Percentiles rank a stretch among this genome's conserved stretches.
Conservation (phyloP, 208 protist species). For the Leishmania amazonensis region DNA sequence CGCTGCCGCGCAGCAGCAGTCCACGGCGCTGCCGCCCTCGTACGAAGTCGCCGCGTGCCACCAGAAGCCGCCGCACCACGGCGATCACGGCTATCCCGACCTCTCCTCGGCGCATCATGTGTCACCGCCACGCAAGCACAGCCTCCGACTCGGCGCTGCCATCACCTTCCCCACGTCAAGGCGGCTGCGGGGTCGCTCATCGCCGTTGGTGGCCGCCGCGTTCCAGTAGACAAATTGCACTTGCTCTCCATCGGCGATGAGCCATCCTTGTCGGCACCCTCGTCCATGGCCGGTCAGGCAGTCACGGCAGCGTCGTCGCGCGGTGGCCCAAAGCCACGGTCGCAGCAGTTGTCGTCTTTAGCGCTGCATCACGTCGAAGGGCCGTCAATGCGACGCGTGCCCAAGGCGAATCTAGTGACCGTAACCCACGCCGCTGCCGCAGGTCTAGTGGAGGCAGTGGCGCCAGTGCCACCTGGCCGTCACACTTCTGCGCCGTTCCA, state of each 20-base stretch:
- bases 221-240: constrained; percentile 79
- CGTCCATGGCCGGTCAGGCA: background rate
- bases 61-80: background rate
- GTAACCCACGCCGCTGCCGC: constrained; percentile 17
- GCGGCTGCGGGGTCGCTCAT: constrained; percentile 54
- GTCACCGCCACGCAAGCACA: constrained; percentile 6
- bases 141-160: constrained; percentile 19
- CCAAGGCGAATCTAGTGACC: constrained; percentile 25
- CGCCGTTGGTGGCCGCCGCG: constrained; percentile 74
- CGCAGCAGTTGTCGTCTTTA: background rate
- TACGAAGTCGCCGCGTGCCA: constrained; percentile 7
- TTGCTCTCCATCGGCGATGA: constrained; percentile 45
- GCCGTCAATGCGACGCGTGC: constrained; percentile 52
- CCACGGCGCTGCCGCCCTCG: constrained; percentile 7
- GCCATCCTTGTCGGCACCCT: background rate
- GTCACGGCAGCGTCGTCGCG: background rate
- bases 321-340: background rate
- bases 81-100: background rate
- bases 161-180: constrained; percentile 41
- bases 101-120: background rate
- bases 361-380: constrained; percentile 27
- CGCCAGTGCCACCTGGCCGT: no score
- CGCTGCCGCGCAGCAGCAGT: background rate
- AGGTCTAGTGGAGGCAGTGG: background rate
- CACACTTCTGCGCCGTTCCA: background rate